These are phyloP conservation scores for Trichosporon faecale DNA, from an alignment of 1,284 basidiomycete species.

Conservation along the genomic window DNA sequence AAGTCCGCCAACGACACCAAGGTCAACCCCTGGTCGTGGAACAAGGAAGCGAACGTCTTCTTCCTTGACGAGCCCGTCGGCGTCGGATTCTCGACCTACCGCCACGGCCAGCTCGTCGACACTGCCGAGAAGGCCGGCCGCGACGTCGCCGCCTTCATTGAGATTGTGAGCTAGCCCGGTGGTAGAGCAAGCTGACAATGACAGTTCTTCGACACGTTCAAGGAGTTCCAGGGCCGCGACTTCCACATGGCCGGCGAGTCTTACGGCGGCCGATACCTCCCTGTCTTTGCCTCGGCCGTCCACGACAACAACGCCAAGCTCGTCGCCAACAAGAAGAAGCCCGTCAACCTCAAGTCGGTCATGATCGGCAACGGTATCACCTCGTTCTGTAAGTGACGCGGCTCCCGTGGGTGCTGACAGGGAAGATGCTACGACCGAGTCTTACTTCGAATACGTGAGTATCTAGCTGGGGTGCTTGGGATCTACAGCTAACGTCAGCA, in stretches of 20 bases:
- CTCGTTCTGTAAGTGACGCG: neutral
- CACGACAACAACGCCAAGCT: constrained; percentile 71
- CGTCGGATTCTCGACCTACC: constrained; percentile 66
- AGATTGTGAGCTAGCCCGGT: constrained; percentile 51
- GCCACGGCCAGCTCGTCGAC: constrained; percentile 62
- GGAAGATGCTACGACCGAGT: constrained; percentile 29
- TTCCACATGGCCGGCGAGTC: constrained; percentile 67
- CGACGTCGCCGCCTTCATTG: constrained; percentile 67
- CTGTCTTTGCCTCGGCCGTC: constrained; percentile 73
- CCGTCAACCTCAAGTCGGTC: constrained; percentile 73
- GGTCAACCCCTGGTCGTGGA: constrained; percentile 54
- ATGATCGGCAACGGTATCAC: constrained; percentile 69
- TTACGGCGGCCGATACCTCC: constrained; percentile 66
- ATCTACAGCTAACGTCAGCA: constrained; percentile 19
- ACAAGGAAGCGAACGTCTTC: constrained; percentile 52
- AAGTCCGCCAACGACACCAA: constrained; percentile 49
- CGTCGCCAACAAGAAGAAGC: constrained; percentile 61
- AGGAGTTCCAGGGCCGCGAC: constrained; percentile 61
- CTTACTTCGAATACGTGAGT: constrained; percentile 40
- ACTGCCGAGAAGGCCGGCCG: constrained; percentile 67
- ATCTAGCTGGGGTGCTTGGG: neutral
- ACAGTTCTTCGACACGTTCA: constrained; percentile 68
- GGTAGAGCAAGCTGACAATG: neutral
- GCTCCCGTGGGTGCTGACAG: neutral
- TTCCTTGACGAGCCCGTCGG: constrained; percentile 57